Base-by-base conservation (phyloP, 1,284 basidiomycete genomes). In the Fomitopsis schrenkii region DNA sequence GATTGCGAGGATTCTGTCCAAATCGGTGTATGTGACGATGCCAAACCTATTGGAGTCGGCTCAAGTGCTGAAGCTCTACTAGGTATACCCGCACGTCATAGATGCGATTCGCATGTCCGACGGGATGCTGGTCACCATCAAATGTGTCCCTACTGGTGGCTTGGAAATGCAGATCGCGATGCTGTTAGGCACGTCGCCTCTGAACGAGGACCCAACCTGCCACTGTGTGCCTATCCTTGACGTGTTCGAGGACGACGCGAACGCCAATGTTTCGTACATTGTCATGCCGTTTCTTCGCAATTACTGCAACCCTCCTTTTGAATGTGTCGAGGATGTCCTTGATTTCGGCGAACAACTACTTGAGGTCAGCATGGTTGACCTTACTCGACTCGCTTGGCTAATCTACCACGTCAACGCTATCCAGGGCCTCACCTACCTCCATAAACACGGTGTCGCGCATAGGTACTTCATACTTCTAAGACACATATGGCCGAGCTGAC, bases 171-270 rank as follows among this genome's bases (percentile, higher is more conserved):
- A 33, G 0, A 72, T 75, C 3, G 64, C 65, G 2, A 36, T 15
- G 9, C 64, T 58, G 17, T 58, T 74, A 4, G 65, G 64, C 1
- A 52, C 53, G 1, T 35, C 50, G 3, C 59, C 58, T 5, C 28
- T 68, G 0, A 44, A 59, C 0, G 26, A 63, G 1, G 71, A 76
- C 36, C 66, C 70, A 0, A 30, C 58, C 5, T 76, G 76, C 41
- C 75, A 74, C 54, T 70, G 67, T 33, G 67, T 68, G 1, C 72
- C 69, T 1, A 26, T 76, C 6, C 57, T 74, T 28, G 72, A 73
- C 1, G 50, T 63, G 0, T 59, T 75, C 0, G 33, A 67, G 4
- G 59, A 63, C 3, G 67, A 65, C 0, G 45, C 68, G 1, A 64
- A 66, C 40, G 44, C 66, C 0, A 59, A 59, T 15, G 35, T 56